Conservation (phyloP, 305 asterid genomes). For the Solanum hybrid region DNA sequence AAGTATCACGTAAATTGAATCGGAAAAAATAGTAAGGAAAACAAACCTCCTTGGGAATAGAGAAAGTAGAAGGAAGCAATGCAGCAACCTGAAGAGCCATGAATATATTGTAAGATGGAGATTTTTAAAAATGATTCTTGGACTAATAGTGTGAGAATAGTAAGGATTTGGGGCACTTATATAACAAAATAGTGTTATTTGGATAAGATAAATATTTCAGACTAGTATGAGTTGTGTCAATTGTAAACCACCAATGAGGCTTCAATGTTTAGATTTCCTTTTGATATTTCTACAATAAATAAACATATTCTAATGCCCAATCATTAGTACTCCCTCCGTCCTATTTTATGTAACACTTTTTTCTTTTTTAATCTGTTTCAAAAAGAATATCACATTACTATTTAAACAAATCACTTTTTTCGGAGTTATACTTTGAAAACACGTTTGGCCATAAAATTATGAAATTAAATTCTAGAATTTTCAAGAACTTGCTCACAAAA, state of each 20-base stretch:
- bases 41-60: constrained; percentile 65
- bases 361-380: too few species aligned
- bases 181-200: background rate
- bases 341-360: background rate
- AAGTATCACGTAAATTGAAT: background rate
- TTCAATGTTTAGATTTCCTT: constrained; percentile 31
- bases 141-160: background rate
- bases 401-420: too few species aligned
- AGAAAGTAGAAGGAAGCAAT: constrained; percentile 44
- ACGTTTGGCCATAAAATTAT: too few species aligned
- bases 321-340: too few species aligned
- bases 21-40: background rate
- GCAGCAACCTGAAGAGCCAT: constrained; percentile 86
- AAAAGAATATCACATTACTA: too few species aligned
- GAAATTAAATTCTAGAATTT: too few species aligned
- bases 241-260: constrained; percentile 40
- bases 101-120: background rate
- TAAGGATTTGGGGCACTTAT: background rate
- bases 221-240: constrained; percentile 35
- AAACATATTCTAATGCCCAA: too few species aligned
- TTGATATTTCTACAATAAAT: background rate
- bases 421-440: too few species aligned
- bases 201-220: constrained; percentile 61
- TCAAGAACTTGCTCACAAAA: too few species aligned
- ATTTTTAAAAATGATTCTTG: background rate